These are phyloP conservation scores for Cryptosporidium sp. DNA, from an alignment of 169 alveolate genomes.

Conservation along the genomic window DNA sequence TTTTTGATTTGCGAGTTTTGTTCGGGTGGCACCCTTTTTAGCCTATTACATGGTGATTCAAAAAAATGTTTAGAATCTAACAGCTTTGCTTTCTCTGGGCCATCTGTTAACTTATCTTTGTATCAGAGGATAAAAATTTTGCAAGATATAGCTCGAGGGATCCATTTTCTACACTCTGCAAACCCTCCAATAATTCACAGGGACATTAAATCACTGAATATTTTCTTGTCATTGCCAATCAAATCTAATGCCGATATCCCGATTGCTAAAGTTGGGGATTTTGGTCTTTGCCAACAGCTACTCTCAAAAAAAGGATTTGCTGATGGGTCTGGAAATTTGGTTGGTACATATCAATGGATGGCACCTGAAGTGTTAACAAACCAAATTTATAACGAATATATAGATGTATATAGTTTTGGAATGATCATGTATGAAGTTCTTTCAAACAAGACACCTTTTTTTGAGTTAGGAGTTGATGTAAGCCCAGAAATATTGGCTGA, in stretches of 20 bases:
- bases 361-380: constrained; percentile 87
- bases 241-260: constrained; percentile 39
- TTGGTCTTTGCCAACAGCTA: constrained; percentile 43
- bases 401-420: constrained; percentile 86
- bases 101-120: constrained; percentile 77
- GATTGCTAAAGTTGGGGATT: constrained; percentile 66
- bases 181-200: constrained; percentile 91
- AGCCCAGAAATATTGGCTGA: constrained; percentile 73
- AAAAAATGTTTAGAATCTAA: constrained; percentile 26
- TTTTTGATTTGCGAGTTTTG: constrained; percentile 71
- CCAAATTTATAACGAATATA: constrained; percentile 79
- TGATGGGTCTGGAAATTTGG: constrained; percentile 63
- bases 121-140: constrained; percentile 84
- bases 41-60: constrained; percentile 43
- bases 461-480: constrained; percentile 76
- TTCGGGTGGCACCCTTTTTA: constrained; percentile 73
- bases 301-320: background rate
- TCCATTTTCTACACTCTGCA: constrained; percentile 86
- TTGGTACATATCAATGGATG: constrained; percentile 89
- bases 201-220: constrained; percentile 89
- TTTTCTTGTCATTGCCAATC: constrained; percentile 81
- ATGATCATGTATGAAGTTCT: constrained; percentile 83
- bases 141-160: constrained; percentile 87
- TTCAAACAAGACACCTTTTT: constrained; percentile 81
- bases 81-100: constrained; percentile 15